Conservation (phyloP, 495 filamentous ascomycete species). For the Haplographium delicatum region DNA sequence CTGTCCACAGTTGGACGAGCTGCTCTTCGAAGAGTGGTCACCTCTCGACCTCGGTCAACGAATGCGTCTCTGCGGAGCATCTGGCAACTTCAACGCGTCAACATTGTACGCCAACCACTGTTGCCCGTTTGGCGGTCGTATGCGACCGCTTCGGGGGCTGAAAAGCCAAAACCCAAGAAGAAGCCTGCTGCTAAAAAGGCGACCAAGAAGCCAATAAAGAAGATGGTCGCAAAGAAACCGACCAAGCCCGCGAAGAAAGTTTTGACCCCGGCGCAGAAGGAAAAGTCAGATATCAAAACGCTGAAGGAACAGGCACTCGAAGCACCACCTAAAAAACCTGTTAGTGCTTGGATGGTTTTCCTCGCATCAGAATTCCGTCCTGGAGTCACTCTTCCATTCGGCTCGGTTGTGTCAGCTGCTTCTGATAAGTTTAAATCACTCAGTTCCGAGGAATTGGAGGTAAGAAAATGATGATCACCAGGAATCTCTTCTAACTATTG, state of each 20-base stretch:
- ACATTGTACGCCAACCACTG: neutral
- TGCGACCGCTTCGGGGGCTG: slow-evolving; percentile 14
- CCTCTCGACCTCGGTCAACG: slow-evolving; percentile 17
- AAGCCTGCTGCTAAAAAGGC: slow-evolving; percentile 4
- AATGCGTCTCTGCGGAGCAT: slow-evolving; percentile 16
- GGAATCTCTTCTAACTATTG: slow-evolving; percentile 6
- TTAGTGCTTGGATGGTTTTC: slow-evolving; percentile 5
- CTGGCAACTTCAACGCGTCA: slow-evolving; percentile 10
- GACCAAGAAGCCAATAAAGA: slow-evolving; percentile 11
- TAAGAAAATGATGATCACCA: too few species aligned
- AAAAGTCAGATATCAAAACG: slow-evolving; percentile 9
- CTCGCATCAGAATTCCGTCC: neutral
- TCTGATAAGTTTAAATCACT: slow-evolving; percentile 19
- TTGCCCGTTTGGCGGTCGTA: slow-evolving; percentile 8
- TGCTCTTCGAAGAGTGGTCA: slow-evolving; percentile 27
- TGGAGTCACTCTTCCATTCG: neutral
- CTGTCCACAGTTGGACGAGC: slow-evolving; percentile 32
- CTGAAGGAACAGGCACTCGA: slow-evolving; percentile 11
- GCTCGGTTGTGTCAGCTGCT: neutral
- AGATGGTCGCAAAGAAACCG: slow-evolving; percentile 14
- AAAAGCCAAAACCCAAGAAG: slow-evolving; percentile 4
- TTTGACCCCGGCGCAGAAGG: slow-evolving; percentile 7
- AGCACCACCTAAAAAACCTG: neutral
- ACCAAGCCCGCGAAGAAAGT: slow-evolving; percentile 5
- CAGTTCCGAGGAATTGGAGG: slow-evolving; percentile 19